Conservation (phyloP, 1,139 yeast genomes). For the Waltiozyma sp. region DNA sequence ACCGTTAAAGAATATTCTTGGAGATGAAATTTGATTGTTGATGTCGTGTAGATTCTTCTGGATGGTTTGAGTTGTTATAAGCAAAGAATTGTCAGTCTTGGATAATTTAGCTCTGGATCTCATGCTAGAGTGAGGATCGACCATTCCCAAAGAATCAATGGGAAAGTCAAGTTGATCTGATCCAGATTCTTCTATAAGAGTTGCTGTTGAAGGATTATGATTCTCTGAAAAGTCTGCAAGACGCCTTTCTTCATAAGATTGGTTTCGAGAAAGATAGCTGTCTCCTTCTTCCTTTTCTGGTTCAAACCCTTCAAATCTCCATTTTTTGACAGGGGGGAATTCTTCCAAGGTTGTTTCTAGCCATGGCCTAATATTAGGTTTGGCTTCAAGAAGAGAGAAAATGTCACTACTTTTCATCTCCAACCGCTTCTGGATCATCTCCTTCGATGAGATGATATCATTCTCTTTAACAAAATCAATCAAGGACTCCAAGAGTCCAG, state of each 20-base stretch:
- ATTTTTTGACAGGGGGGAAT: background rate
- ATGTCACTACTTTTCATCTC: background rate
- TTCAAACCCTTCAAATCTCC: background rate
- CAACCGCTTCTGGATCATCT: background rate
- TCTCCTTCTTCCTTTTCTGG: background rate
- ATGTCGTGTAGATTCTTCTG: slow-evolving; percentile 12
- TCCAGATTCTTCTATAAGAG: background rate
- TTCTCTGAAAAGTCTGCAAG: background rate
- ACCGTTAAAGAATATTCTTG: slow-evolving; percentile 64
- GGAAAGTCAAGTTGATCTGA: background rate
- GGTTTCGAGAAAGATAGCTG: too few relatives aligned
- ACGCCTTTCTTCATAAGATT: too few relatives aligned
- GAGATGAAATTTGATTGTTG: slow-evolving; percentile 25
- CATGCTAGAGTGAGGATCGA: background rate
- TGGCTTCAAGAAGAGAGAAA: background rate
- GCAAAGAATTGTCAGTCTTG: background rate
- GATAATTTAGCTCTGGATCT: background rate
- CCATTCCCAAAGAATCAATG: background rate
- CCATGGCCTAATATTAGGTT: background rate
- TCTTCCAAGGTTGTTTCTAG: background rate
- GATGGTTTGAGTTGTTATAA: slow-evolving; percentile 5
- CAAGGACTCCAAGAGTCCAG: slow-evolving; percentile 5
- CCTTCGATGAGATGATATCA: background rate
- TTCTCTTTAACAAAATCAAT: background rate
- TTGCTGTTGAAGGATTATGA: background rate